Evolutionary conservation across 2,329 filamentous ascomycete species (phyloP), one percentile per base, ranked within the genome.

Genomic region (Cercospora sp.): DNA sequence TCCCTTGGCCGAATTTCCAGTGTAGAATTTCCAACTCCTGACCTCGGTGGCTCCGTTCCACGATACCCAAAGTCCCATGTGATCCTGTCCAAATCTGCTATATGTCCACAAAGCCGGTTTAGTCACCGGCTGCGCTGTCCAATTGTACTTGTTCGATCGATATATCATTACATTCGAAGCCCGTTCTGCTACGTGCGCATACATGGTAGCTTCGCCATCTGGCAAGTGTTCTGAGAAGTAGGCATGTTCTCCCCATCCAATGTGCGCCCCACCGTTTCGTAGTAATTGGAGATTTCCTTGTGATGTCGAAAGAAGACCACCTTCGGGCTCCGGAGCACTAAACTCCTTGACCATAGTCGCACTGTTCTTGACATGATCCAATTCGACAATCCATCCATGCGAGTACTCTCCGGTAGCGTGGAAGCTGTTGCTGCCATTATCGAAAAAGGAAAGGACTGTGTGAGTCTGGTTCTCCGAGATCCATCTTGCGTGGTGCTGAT

Each of bases 201-300:
- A 84, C 79, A 87, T 87, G 18, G 88, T 78, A 3, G 83, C 75
- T 8, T 81, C 76, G 8, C 86, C 86, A n/a, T 84, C 81, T 1
- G 78, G 71, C 0, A 79, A 79, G 71, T 85, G 73, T 64, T 84
- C 82, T 6, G 81, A 82, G n/a, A 80, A 80, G 55, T 81, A 78
- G 1, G 77, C 74, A 32, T 78, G 74, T 66, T 82, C 77, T 4
- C 87, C 86, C 86, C 86, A 89, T 69, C 85, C 85, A 37, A 89
- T 82, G 51, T 89, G 77, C 6, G 82, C 82, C 66, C 87, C 85
- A 37, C 84, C 84, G 63, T 83, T 83, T 0, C 84, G 81, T 0
- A 89, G 80, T 5, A 86, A 72, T 70, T 89, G 87, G 34, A 85
- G 83, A 67, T 81, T 84, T 1, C 84, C 84, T 68, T 86, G 84